Evolutionary conservation across 2,329 filamentous ascomycete genomes (phyloP), one percentile per base, ranked within the genome.

Genomic region (Cladosporium velox): DNA sequence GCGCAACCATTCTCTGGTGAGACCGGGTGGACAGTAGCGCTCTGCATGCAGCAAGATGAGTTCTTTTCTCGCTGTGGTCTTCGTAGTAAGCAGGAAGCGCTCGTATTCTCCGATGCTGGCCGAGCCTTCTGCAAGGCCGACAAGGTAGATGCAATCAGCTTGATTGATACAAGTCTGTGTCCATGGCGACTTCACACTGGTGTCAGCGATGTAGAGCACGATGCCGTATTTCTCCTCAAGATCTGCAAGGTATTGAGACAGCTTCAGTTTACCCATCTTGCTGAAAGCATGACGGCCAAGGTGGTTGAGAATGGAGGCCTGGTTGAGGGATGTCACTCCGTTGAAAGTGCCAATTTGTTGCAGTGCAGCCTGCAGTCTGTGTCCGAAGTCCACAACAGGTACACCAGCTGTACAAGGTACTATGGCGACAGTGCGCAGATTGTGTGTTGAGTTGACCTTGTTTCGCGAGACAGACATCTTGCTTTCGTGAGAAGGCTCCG

Each of bases 161-260:
- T 99, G 95, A 18, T 91, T 90, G 70, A 99, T 97, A 77, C 96
- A 99, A 0, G 95, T 98, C 74, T 97, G 93, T 0, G 96, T 99
- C 95, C 95, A 99, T 0, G 94, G 93, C 1, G 96, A 92, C 73
- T 97, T 98, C 72, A 98, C 95, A 67, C 89, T 97, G 4, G 96
- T 99, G 77, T 99, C 95, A 61, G 94, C 95, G 66, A 99, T 90
- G 75, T 99, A 99, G 8, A 99, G 84, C 1, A 99, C 93, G 72
- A 99, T 87, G 0, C 94, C 93, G 73, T 96, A 98, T 77, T 97
- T 97, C 79, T 99, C 95, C 79, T 99, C 95, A 12, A 99, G 83
- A 74, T 99, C 95, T 2, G 96, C 95, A 59, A 99, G 85, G 74
- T 99, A 99, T 71, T 99, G 94, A 1, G 94, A 92, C 7, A 99